Conservation (phyloP, 352 stramenopile species). For the Phytopythium oedochilum region DNA sequence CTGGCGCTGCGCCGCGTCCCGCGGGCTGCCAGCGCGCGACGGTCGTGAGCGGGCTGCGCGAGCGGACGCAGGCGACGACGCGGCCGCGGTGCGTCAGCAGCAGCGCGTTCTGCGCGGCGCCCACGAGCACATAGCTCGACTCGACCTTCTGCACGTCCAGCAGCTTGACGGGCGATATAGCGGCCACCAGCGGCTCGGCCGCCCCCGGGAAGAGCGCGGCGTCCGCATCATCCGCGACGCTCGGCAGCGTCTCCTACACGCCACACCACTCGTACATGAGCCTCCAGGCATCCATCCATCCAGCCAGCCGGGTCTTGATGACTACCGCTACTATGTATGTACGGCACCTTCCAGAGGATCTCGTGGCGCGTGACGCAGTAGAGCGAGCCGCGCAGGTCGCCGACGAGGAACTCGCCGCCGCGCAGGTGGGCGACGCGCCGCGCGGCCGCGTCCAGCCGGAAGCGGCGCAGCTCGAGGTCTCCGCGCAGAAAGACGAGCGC, state of each 20-base stretch:
- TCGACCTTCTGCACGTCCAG: slow-evolving; percentile 47
- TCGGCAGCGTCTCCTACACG: slow-evolving; percentile 2
- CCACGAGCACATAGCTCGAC: slow-evolving; percentile 44
- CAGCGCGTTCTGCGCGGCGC: slow-evolving; percentile 38
- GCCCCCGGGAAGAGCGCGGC: slow-evolving; percentile 25
- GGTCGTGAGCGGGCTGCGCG: slow-evolving; percentile 21
- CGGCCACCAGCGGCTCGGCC: slow-evolving; percentile 23
- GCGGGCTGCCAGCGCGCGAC: slow-evolving; percentile 15
- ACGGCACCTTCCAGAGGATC: slow-evolving; percentile 56
- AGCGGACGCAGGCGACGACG: slow-evolving; percentile 22
- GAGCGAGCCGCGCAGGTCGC: slow-evolving; percentile 33
- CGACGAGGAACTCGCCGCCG: slow-evolving; percentile 34
- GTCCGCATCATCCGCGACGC: not conserved
- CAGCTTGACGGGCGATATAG: slow-evolving; percentile 25
- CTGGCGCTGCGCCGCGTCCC: not conserved
- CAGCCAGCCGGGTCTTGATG: no score
- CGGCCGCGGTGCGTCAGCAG: slow-evolving; percentile 36
- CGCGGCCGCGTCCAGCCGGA: slow-evolving; percentile 34
- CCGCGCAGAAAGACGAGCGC: slow-evolving; percentile 46
- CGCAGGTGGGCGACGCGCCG: slow-evolving; percentile 26
- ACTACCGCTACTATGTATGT: no score
- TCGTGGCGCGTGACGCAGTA: slow-evolving; percentile 54
- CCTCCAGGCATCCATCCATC: not conserved
- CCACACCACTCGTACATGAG: no score
- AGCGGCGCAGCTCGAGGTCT: slow-evolving; percentile 39